These are phyloP conservation scores for Pseudogymnoascus sp. DNA, from an alignment of 2,329 filamentous ascomycete species.

Conservation along the genomic window DNA sequence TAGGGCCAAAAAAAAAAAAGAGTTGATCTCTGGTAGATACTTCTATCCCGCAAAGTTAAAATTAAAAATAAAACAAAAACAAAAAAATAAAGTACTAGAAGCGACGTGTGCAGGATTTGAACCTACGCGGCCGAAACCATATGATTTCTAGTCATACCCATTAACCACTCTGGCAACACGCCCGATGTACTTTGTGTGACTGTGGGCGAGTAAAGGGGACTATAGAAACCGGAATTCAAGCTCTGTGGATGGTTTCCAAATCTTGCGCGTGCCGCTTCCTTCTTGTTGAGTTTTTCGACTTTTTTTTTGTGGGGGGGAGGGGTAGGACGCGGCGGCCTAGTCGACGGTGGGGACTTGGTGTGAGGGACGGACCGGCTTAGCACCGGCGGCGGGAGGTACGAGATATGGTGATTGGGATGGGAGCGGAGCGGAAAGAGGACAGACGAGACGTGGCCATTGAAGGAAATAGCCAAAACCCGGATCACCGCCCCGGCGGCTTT, in stretches of 20 bases:
- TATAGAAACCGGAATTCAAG: not conserved
- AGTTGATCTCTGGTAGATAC: not conserved
- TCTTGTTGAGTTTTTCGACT: not conserved
- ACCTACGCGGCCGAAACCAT: not conserved
- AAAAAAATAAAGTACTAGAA: not conserved
- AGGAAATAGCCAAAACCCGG: not conserved
- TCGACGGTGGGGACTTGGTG: not conserved
- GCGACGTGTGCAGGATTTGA: not conserved
- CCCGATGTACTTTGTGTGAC: not conserved
- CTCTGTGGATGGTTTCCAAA: not conserved
- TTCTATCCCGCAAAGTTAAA: not conserved
- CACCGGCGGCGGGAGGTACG: not conserved
- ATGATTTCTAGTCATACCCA: slow-evolving; percentile 4
- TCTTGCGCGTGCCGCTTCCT: not conserved
- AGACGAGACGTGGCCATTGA: not conserved
- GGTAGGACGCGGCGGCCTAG: not conserved
- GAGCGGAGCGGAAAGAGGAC: not conserved
- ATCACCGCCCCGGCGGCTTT: not conserved
- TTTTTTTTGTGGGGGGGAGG: not conserved
- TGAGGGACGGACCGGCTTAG: not conserved
- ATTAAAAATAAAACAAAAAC: not conserved
- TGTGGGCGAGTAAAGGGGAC: not conserved
- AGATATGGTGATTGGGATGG: not conserved
- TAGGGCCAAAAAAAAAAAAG: not conserved
- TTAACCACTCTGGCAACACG: slow-evolving; percentile 3